phyloP scores from a whole-genome alignment of 306 rosid genomes.

The Quercus aquifolioides region DNA sequence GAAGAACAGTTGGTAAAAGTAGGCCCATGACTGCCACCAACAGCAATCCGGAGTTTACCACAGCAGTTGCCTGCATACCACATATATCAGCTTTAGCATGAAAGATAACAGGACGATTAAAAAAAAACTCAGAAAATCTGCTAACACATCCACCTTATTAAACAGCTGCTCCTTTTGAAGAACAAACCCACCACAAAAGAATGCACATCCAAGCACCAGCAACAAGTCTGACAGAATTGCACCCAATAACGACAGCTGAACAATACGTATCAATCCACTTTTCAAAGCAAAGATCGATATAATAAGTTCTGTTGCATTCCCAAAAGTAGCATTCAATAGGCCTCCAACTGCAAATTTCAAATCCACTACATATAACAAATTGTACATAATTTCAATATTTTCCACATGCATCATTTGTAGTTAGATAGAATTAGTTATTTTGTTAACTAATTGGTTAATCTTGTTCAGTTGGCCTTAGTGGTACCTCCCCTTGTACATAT shows the following conservation, averaged over 20 bases:
- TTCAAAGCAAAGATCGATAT: slow-evolving; percentile 79
- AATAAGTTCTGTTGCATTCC: slow-evolving; percentile 89
- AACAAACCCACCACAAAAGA: slow-evolving; percentile 78
- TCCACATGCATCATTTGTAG: too few species aligned
- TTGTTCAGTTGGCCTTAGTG: too few species aligned
- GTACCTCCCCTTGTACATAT: too few species aligned
- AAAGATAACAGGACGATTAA: not conserved
- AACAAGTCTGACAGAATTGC: slow-evolving; percentile 86
- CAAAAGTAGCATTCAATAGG: slow-evolving; percentile 83
- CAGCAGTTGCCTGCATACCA: slow-evolving; percentile 56
- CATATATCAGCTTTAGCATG: slow-evolving; percentile 28
- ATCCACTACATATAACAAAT: not conserved
- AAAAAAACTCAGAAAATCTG: not conserved
- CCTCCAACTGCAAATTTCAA: slow-evolving; percentile 72
- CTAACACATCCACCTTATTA: slow-evolving; percentile 54
- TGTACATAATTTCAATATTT: too few species aligned
- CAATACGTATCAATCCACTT: slow-evolving; percentile 69
- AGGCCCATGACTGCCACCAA: slow-evolving; percentile 74
- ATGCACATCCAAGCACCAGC: slow-evolving; percentile 90
- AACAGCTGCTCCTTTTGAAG: slow-evolving; percentile 61
- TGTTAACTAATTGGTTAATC: too few species aligned
- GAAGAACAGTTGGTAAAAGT: slow-evolving; percentile 59
- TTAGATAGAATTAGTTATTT: too few species aligned
- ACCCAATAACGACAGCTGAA: slow-evolving; percentile 81
- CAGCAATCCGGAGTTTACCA: slow-evolving; percentile 62